phyloP scores from a whole-genome alignment of 192 early-diverging fungal species.

The Coemansia sp. region DNA sequence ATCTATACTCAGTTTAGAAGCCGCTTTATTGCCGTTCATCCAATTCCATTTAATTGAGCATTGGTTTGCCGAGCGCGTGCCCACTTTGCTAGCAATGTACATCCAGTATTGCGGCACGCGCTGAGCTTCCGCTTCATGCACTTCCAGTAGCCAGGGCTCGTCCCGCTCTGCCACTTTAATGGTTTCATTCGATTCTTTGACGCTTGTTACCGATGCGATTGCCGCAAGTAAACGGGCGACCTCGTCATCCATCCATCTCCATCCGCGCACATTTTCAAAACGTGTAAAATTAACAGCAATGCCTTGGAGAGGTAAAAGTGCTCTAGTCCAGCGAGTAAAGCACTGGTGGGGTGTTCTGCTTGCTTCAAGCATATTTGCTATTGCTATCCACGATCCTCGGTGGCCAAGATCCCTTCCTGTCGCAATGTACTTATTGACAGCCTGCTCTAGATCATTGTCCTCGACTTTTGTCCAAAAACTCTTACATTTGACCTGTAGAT shows the following conservation, averaged over 20 bases:
- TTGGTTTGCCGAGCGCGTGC: constrained; percentile 38
- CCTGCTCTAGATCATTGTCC: constrained; percentile 22
- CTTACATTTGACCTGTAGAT: constrained; percentile 24
- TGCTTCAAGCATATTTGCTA: constrained; percentile 28
- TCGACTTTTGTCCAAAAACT: constrained; percentile 30
- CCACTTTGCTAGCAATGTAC: constrained; percentile 31
- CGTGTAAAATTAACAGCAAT: constrained; percentile 16
- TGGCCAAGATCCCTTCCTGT: constrained; percentile 11
- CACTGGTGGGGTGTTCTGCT: constrained; percentile 33
- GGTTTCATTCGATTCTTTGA: background rate
- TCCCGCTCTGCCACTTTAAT: background rate
- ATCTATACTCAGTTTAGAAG: constrained; percentile 1
- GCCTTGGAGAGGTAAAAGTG: constrained; percentile 41
- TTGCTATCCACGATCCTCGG: constrained; percentile 23
- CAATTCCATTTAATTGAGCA: constrained; percentile 26
- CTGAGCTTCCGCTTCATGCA: background rate
- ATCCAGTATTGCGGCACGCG: constrained; percentile 29
- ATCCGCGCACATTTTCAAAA: constrained; percentile 24
- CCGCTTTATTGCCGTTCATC: background rate
- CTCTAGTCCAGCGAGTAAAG: constrained; percentile 28
- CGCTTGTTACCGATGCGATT: constrained; percentile 5
- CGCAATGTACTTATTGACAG: constrained; percentile 17
- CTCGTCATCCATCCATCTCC: constrained; percentile 34
- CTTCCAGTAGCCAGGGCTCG: constrained; percentile 44
- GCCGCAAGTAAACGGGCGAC: constrained; percentile 3